phyloP scores from a whole-genome alignment of 306 rosid genomes.

The Mimosa bimucronata region DNA sequence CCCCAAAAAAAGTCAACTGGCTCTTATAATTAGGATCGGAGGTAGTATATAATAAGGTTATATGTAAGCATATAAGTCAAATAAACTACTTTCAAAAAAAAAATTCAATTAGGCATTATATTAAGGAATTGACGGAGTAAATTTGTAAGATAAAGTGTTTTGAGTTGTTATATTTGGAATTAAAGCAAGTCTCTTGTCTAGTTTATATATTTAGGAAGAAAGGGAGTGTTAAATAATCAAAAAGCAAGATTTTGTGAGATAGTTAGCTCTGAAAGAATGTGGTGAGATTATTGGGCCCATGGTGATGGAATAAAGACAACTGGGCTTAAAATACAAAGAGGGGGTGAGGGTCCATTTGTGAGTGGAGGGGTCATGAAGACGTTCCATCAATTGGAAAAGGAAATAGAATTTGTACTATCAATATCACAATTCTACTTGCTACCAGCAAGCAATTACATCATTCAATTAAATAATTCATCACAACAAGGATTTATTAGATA shows the following conservation, averaged over 20 bases:
- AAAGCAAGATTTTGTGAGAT: slow-evolving; percentile 1
- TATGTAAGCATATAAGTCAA: no score
- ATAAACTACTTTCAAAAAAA: no score
- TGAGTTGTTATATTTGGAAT: no score
- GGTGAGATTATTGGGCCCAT: slow-evolving; percentile 1
- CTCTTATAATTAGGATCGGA: no score
- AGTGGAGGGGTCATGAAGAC: slow-evolving; percentile 55
- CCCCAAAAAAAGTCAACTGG: no score
- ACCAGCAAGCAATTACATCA: background rate
- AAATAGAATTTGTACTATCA: slow-evolving; percentile 15
- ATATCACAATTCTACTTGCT: background rate
- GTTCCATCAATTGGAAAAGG: slow-evolving; percentile 48
- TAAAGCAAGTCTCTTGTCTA: no score
- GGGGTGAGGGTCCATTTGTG: slow-evolving; percentile 36
- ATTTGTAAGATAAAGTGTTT: no score
- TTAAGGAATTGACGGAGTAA: no score
- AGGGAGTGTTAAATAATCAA: background rate
- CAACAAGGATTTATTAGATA: background rate
- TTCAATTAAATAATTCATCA: background rate
- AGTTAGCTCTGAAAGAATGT: background rate
- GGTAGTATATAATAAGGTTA: no score
- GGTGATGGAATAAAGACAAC: background rate
- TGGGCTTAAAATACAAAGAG: background rate
- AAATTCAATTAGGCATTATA: no score
- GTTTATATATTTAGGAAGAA: no score